These are phyloP conservation scores for Melastoma candidum DNA, from an alignment of 441 rosid species.

Conservation along the genomic window DNA sequence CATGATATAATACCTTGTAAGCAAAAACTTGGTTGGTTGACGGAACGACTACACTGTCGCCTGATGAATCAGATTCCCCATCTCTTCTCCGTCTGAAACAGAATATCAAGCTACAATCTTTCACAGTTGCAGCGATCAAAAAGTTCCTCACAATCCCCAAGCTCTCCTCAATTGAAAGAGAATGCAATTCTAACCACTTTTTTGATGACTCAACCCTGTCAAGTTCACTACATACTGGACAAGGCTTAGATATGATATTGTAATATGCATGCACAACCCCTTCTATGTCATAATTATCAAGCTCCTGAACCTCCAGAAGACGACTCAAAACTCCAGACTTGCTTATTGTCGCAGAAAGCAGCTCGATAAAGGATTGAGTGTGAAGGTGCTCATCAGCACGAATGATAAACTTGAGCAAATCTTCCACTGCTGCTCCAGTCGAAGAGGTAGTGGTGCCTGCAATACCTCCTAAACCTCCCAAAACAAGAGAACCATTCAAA, in stretches of 20 bases:
- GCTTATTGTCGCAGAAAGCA: slow-evolving; percentile 49
- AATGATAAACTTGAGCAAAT: slow-evolving; percentile 40
- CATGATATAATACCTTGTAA: slow-evolving; percentile 50
- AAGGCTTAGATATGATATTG: slow-evolving; percentile 53
- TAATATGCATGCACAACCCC: slow-evolving; percentile 90
- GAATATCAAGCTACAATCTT: slow-evolving; percentile 86
- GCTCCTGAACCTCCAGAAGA: slow-evolving; percentile 78
- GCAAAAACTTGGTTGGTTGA: slow-evolving; percentile 59
- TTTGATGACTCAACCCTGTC: slow-evolving; percentile 18
- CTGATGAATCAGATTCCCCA: slow-evolving; percentile 26
- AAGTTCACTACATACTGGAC: slow-evolving; percentile 43
- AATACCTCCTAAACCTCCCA: slow-evolving; percentile 72
- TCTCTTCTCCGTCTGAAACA: slow-evolving; percentile 42
- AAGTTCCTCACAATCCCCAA: slow-evolving; percentile 65
- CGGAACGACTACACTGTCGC: slow-evolving; percentile 29
- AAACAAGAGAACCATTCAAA: slow-evolving; percentile 65
- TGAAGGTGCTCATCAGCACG: slow-evolving; percentile 31
- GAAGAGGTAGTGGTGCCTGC: slow-evolving; percentile 27
- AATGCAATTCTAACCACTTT: slow-evolving; percentile 36
- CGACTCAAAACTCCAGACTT: slow-evolving; percentile 48
- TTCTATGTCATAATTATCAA: slow-evolving; percentile 63
- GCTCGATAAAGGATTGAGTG: slow-evolving; percentile 46
- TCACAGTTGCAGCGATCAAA: slow-evolving; percentile 75
- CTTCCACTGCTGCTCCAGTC: slow-evolving; percentile 28
- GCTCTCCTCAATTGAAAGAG: slow-evolving; percentile 56